Evolutionary conservation across 2,329 filamentous ascomycete genomes (phyloP), one percentile per base, ranked within the genome.

Genomic region (Capronia americana): DNA sequence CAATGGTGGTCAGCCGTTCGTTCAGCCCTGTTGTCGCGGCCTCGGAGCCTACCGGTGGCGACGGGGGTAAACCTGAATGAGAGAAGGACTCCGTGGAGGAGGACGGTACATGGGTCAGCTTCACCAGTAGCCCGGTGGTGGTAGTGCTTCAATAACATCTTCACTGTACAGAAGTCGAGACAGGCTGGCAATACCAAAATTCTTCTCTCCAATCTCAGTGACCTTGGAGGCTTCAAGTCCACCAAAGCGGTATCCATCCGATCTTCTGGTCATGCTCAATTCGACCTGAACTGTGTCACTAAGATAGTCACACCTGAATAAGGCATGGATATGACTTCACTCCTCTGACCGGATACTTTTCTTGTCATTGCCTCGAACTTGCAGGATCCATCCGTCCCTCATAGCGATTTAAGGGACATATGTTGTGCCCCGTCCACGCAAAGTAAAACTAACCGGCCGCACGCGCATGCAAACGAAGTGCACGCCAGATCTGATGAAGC

Each of bases 111-210:
- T 34, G 28, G 51, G 28, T 53, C 48, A 53, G 10, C 23, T 55
- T 55, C 28, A 30, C 53, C 53, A 8, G 24, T 34, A 55, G 28
- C 53, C 24, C 26, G 26, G 17, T 24, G 26, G 53, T 30, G 24
- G 26, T 30, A 32, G 46, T 41, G 51, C 30, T 34, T 32, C 17
- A 38, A 59, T 41, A 26, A 53, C 12, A 51, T 51, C 32, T 26
- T 24, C 32, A 53, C 20, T 66, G 64, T 63, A 62, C 54, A 66
- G 64, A 50, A 34, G 17, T 62, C 61, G 30, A 41, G 23, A 54
- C 17, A 24, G 23, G n/a, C 23, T 38, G 48, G 44, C 53, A 66
- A 66, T 61, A 10, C 63, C 59, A 63, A 53, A 66, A 38, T 54
- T 59, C 64, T 58, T 55, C 58, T 41, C 64, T 55, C 59, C 38